Evolutionary conservation across 805 yeast species (phyloP), one percentile per base, ranked within the genome.

Genomic region (Candida insectorum): DNA sequence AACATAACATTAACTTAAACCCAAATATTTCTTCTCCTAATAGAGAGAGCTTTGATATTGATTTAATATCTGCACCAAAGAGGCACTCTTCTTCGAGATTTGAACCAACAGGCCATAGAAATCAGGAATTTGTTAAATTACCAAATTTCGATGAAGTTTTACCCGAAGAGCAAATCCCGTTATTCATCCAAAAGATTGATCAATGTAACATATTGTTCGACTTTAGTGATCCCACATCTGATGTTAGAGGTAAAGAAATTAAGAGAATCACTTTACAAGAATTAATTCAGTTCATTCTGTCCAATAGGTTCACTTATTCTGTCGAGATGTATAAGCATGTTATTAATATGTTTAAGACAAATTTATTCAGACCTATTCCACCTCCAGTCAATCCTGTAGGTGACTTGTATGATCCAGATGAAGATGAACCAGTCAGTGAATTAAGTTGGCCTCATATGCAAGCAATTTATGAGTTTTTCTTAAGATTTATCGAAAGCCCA

Each of bases 391-490:
- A 93, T 56, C 97, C 97, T 4, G 75, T 89, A 28, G 98, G 98
- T 24, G 98, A 93, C 45, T 76, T 91, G 24, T 93, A 76, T 59
- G 98, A 93, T 51, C 98, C 98, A 1, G 98, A 93, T 62, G 98
- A 93, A 62, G 98, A 93, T 65, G 98, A 93, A 61, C 97, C 97
- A 3, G 95, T 93, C 24, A 79, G 80, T 49, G 97, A 93, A 57
- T 77, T 91, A 43, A 89, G 97, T 7, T 93, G 98, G 98, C 96
- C 97, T 9, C 98, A 93, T 58, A 93, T 93, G 97, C 95, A 87
- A 60, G 75, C 88, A 26, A 95, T 89, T 20, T 93, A 93, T 64
- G 97, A 93, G 59, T 87, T 93, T 51, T 91, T 93, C 56, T 66
- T 93, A 40, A 71, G 95, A 51, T 91, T 93, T 60, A 81, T 93